Evolutionary conservation across 331 rosid genomes (phyloP), one percentile per base, ranked within the genome.

Genomic region (Quercus tomentella): DNA sequence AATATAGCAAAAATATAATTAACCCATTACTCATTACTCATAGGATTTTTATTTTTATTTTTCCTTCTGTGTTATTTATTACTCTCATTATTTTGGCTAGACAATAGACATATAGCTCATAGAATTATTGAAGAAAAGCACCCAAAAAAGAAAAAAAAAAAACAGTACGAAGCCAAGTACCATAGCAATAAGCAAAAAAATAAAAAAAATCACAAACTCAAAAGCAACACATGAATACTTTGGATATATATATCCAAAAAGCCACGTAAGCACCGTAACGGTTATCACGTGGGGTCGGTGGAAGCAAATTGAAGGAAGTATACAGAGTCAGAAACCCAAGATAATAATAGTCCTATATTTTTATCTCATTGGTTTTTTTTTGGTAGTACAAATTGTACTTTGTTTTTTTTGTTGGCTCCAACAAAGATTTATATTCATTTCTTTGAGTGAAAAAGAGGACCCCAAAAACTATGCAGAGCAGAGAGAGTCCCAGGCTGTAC

Each of bases 311-410:
- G 45, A 8, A 41, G 45, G 80, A 60, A 12, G 18, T 49, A 4
- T 14, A 49, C 18, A 49, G 54, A 49, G 82, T 72, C 81, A 77
- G 45, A 8, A 41, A 2, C 45, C 45, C 45, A 41, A 8, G 3
- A 41, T 41, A 41, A 41, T 74, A 56, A 74, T 75, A 76, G 51
- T 73, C 58, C 54, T 11, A 0, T 8, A 8, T 41, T 41, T 41
- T 8, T 41, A 12, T 8, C 45, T 8, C 45, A 2, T 8, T 41
- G 45, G 45, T 37, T 37, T 41, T 45, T 45, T 10, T 45, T 9
- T 10, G 25, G n/a, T 3, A 6, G 82, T 74, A 79, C 89, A 28
- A 28, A 18, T 76, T 78, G 89, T 89, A 84, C 90, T 76, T 81
- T 41, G 45, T 8, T 28, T 63, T 80, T 77, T 58, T 70, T 60